Percentiles rank a stretch among this genome's conserved stretches.
Conservation (phyloP, 805 yeast species). For the Metschnikowia corniflorae region DNA sequence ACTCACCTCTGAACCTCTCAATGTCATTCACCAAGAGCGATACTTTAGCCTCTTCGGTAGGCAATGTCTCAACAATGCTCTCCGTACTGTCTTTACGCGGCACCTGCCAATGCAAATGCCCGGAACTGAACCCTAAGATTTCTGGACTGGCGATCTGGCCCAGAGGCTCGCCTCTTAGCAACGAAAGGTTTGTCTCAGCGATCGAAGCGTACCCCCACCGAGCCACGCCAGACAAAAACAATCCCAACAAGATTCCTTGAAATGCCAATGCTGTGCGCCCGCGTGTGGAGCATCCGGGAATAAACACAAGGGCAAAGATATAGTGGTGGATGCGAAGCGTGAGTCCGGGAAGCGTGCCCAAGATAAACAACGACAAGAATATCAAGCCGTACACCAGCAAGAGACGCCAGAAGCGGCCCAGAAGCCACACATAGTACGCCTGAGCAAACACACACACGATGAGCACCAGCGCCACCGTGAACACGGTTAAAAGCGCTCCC, state of each 20-base stretch:
- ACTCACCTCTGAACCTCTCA: slow-evolving; percentile 63
- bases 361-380: slow-evolving; percentile 32
- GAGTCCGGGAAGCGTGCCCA: slow-evolving; percentile 52
- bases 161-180: slow-evolving; percentile 73
- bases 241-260: slow-evolving; percentile 82
- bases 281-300: slow-evolving; percentile 81
- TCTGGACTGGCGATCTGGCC: slow-evolving; percentile 51
- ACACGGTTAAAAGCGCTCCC: slow-evolving; percentile 68
- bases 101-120: slow-evolving; percentile 36
- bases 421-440: slow-evolving; percentile 74
- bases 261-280: slow-evolving; percentile 68
- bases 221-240: slow-evolving; percentile 78
- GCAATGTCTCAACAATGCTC: slow-evolving; percentile 16
- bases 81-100: slow-evolving; percentile 9
- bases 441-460: slow-evolving; percentile 59
- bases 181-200: slow-evolving; percentile 66
- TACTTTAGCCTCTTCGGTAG: slow-evolving; percentile 28
- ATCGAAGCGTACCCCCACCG: slow-evolving; percentile 94
- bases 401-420: slow-evolving; percentile 64
- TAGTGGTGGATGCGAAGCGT: slow-evolving; percentile 77
- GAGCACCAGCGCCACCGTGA: slow-evolving; percentile 46
- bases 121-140: slow-evolving; percentile 35
- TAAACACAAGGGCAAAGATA: slow-evolving; percentile 67
- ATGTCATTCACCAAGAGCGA: slow-evolving; percentile 76
- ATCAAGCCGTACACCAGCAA: slow-evolving; percentile 53